phyloP scores from a whole-genome alignment of 768 basidiomycete genomes.

The Trametes elegans region DNA sequence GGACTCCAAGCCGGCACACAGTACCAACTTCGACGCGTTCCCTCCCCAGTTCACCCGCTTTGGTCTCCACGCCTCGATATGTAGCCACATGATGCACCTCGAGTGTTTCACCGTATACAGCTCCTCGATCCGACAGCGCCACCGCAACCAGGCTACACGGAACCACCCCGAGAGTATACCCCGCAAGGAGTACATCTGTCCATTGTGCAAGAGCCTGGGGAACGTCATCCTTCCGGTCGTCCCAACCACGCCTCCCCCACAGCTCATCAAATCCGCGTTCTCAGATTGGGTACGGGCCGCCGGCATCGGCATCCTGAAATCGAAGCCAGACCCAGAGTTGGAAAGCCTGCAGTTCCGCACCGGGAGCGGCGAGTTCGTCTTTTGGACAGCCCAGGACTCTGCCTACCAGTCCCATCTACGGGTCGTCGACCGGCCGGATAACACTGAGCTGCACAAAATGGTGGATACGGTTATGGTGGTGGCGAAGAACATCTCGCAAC shows the following conservation, averaged over 20 bases:
- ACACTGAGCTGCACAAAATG: constrained; percentile 71
- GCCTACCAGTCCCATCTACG: constrained; percentile 60
- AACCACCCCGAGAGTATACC: constrained; percentile 96
- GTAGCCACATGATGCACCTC: constrained; percentile 97
- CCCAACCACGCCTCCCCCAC: constrained; percentile 42
- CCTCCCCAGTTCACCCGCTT: constrained; percentile 72
- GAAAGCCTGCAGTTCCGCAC: constrained; percentile 74
- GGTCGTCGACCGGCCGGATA: constrained; percentile 48
- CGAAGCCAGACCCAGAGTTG: constrained; percentile 68
- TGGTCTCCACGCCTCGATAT: constrained; percentile 83
- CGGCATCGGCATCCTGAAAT: constrained; percentile 86
- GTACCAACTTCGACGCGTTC: constrained; percentile 71
- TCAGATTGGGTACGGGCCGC: constrained; percentile 89
- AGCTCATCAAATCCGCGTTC: constrained; percentile 61
- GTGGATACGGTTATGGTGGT: constrained; percentile 83
- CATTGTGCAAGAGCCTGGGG: constrained; percentile 93
- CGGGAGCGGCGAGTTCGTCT: constrained; percentile 86
- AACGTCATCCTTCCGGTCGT: constrained; percentile 90
- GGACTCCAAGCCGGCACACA: constrained; percentile 41
- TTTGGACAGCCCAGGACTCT: constrained; percentile 83
- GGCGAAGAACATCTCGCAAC: constrained; percentile 76
- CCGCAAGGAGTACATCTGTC: constrained; percentile 93
- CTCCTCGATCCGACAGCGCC: constrained; percentile 80
- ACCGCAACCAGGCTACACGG: constrained; percentile 82
- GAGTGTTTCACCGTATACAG: constrained; percentile 93